A percentile compares a stretch with the other conserved stretches of the same genome.
Evolutionary conservation across 331 rosid genomes (phyloP).

Genomic region (Quercus lobata): DNA sequence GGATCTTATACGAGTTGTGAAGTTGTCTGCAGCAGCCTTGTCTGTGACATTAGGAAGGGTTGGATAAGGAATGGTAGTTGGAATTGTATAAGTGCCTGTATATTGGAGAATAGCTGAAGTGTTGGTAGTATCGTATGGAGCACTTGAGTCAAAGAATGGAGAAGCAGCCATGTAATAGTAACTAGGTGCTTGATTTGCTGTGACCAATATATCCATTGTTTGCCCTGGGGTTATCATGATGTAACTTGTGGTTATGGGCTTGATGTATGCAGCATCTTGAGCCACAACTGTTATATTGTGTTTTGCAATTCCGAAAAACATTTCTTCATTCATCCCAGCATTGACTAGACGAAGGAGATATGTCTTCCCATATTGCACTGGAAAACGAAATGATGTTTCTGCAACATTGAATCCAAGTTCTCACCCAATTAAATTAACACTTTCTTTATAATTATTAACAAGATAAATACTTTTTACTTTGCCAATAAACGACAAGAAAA

Average conservation of each 20-base stretch:
- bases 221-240: conserved; percentile 25
- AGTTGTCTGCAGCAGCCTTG: not conserved
- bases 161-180: conserved; percentile 10
- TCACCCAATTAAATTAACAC: not conserved
- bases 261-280: conserved; percentile 7
- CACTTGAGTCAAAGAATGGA: conserved; percentile 8
- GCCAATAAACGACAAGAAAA: not conserved
- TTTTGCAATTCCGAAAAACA: conserved; percentile 17
- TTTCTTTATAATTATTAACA: not conserved
- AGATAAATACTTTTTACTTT: not conserved
- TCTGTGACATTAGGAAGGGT: not conserved
- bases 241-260: conserved; percentile 6
- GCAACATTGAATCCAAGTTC: not conserved
- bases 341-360: conserved; percentile 18
- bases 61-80: not conserved
- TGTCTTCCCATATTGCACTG: conserved; percentile 8
- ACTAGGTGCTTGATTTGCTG: conserved; percentile 2
- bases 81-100: not conserved
- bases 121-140: not conserved
- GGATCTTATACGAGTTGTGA: not conserved
- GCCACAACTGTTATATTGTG: conserved; percentile 18
- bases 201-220: conserved; percentile 18
- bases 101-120: not conserved
- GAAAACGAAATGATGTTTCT: not conserved
- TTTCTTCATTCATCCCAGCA: conserved; percentile 11